Evolutionary conservation across 768 basidiomycete genomes (phyloP).

Genomic region (Suillus plorans): DNA sequence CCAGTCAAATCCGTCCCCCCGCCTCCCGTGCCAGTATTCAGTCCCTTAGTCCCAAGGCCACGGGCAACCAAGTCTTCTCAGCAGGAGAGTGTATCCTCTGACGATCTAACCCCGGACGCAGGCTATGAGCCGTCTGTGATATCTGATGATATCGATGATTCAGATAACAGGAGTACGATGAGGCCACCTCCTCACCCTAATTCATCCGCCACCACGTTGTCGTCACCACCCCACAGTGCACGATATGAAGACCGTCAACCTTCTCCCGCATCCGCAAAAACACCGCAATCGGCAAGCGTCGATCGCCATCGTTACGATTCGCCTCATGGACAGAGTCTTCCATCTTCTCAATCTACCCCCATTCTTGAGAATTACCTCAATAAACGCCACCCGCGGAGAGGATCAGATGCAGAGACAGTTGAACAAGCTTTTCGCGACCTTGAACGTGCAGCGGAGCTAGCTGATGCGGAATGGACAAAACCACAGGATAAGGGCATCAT

Average conservation of each 20-base stretch:
- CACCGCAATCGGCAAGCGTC: constrained; percentile 20
- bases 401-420: constrained; percentile 26
- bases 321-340: constrained; percentile 18
- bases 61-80: constrained; percentile 52
- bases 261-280: constrained; percentile 32
- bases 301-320: constrained; percentile 29
- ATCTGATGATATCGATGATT: constrained; percentile 59
- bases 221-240: constrained; percentile 42
- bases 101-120: constrained; percentile 48
- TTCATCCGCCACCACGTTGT: constrained; percentile 27
- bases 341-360: constrained; percentile 28
- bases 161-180: constrained; percentile 47
- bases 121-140: constrained; percentile 66
- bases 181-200: constrained; percentile 39
- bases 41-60: constrained; percentile 51
- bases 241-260: constrained; percentile 40
- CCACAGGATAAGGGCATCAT: not conserved
- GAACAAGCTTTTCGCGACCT: constrained; percentile 24
- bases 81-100: constrained; percentile 71
- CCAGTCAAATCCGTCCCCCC: constrained; percentile 51
- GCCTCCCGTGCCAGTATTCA: constrained; percentile 46
- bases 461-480: constrained; percentile 19
- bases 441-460: constrained; percentile 21
- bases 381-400: constrained; percentile 28
- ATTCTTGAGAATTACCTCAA: constrained; percentile 31